Conservation (phyloP, 164 flowering plant genomes). For the Magnolia changhungtana region DNA sequence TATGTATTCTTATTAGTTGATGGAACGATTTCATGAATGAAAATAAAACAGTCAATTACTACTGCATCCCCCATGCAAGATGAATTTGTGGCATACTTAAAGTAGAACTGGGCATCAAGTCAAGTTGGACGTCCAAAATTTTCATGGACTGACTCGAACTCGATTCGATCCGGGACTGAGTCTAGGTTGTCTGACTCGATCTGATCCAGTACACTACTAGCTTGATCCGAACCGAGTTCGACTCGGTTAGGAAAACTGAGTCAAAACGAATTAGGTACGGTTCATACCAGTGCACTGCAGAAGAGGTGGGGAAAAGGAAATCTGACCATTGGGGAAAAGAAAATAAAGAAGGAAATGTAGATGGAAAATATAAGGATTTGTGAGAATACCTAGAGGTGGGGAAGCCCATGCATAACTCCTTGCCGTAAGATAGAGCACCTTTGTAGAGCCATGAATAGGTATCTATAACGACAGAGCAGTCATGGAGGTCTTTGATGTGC, state of each 20-base stretch:
- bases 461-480: constrained; percentile 75
- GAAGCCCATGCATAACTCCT: constrained; percentile 70
- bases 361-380: constrained; percentile 3
- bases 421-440: constrained; percentile 91
- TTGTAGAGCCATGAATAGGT: constrained; percentile 99
- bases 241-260: too few relatives aligned
- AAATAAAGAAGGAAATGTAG: background rate
- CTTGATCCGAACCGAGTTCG: too few relatives aligned
- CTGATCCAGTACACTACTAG: too few relatives aligned
- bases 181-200: too few relatives aligned
- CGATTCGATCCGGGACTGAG: too few relatives aligned
- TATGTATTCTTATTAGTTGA: background rate
- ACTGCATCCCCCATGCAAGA: background rate
- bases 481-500: constrained; percentile 72
- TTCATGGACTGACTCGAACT: too few relatives aligned
- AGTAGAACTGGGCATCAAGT: too few relatives aligned
- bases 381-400: constrained; percentile 67
- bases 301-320: background rate
- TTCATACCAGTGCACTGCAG: too few relatives aligned
- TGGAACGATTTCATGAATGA: background rate
- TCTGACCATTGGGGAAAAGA: background rate
- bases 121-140: too few relatives aligned
- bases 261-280: too few relatives aligned
- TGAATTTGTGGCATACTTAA: background rate
- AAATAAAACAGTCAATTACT: background rate